Percentiles rank a stretch among this genome's conserved stretches.
phyloP scores from a whole-genome alignment of 2,329 filamentous ascomycete species.

The Colletotrichum destructivum region DNA sequence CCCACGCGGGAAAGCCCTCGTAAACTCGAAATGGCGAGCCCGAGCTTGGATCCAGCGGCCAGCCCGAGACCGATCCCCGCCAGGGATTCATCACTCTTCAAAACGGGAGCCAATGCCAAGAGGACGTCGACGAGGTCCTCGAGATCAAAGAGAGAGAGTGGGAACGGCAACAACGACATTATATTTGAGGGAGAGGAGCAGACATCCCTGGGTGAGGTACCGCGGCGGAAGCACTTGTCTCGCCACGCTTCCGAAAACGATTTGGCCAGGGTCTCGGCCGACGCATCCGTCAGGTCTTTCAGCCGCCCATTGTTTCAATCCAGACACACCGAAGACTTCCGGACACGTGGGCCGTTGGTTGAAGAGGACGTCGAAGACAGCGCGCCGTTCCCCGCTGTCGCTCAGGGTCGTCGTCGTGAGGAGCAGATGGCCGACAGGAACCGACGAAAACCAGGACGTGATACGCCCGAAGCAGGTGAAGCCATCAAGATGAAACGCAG shows the following conservation, averaged over 20 bases:
- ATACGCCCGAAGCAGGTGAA: constrained; percentile 64
- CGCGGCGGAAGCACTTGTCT: constrained; percentile 46
- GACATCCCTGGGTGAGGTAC: constrained; percentile 26
- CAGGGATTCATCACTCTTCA: constrained; percentile 78
- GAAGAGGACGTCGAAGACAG: constrained; percentile 69
- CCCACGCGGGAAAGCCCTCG: constrained; percentile 41
- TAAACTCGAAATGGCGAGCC: constrained; percentile 47
- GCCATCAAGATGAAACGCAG: constrained; percentile 66
- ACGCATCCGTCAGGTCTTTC: constrained; percentile 36
- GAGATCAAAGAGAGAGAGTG: constrained; percentile 65
- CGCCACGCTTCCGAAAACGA: constrained; percentile 44
- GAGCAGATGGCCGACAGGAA: constrained; percentile 63
- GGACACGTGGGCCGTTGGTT: constrained; percentile 30
- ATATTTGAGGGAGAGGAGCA: constrained; percentile 62
- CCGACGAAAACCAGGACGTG: constrained; percentile 63
- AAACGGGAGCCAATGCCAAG: constrained; percentile 66
- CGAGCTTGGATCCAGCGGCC: constrained; percentile 51
- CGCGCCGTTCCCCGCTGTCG: constrained; percentile 78
- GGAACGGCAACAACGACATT: constrained; percentile 52
- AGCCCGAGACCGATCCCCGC: constrained; percentile 72
- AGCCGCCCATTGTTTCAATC: constrained; percentile 42
- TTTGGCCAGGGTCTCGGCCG: constrained; percentile 45
- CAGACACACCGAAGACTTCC: constrained; percentile 37
- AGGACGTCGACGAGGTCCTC: constrained; percentile 67
- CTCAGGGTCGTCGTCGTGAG: constrained; percentile 71